A percentile compares a stretch with the other conserved stretches of the same genome.
Conservation (phyloP, 345 rosid species). For the Clarkia xantiana region DNA sequence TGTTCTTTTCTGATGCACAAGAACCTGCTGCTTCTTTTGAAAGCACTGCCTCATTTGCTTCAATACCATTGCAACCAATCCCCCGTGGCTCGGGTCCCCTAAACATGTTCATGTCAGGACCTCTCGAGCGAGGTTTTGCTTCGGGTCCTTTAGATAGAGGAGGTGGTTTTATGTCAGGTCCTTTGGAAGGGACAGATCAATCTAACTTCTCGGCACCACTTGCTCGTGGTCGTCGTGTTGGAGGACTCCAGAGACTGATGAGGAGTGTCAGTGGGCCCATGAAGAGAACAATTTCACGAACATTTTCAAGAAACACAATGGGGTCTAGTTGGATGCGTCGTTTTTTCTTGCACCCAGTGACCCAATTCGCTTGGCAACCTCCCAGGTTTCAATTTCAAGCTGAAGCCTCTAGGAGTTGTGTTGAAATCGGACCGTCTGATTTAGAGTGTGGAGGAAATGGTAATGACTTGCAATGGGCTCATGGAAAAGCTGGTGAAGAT, state of each 20-base stretch:
- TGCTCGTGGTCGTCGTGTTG: slow-evolving; percentile 46
- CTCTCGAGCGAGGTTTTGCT: slow-evolving; percentile 77
- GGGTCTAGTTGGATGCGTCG: slow-evolving; percentile 71
- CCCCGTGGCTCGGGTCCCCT: slow-evolving; percentile 88
- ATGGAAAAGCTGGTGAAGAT: slow-evolving; percentile 98
- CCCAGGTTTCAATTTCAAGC: slow-evolving; percentile 44
- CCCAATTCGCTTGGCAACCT: slow-evolving; percentile 53
- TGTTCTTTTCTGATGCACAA: slow-evolving; percentile 47
- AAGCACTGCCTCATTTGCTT: slow-evolving; percentile 90
- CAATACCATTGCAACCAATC: slow-evolving; percentile 81
- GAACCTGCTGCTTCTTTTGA: slow-evolving; percentile 95
- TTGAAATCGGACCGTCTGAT: slow-evolving; percentile 47
- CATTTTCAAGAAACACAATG: slow-evolving; percentile 65
- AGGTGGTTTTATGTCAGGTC: slow-evolving; percentile 88
- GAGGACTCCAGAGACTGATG: slow-evolving; percentile 55
- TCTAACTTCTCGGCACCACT: slow-evolving; percentile 95
- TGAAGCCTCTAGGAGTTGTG: slow-evolving; percentile 41
- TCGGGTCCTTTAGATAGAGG: slow-evolving; percentile 87
- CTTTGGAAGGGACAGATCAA: slow-evolving; percentile 66
- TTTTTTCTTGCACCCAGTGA: slow-evolving; percentile 59
- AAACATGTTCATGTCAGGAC: slow-evolving; percentile 87
- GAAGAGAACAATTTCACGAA: slow-evolving; percentile 59
- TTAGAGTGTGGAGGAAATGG: slow-evolving; percentile 34
- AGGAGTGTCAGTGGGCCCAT: slow-evolving; percentile 90
- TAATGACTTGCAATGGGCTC: slow-evolving; percentile 93